Evolutionary conservation across 805 yeast species (phyloP).

Genomic region (Saccharomyces paradoxus): DNA sequence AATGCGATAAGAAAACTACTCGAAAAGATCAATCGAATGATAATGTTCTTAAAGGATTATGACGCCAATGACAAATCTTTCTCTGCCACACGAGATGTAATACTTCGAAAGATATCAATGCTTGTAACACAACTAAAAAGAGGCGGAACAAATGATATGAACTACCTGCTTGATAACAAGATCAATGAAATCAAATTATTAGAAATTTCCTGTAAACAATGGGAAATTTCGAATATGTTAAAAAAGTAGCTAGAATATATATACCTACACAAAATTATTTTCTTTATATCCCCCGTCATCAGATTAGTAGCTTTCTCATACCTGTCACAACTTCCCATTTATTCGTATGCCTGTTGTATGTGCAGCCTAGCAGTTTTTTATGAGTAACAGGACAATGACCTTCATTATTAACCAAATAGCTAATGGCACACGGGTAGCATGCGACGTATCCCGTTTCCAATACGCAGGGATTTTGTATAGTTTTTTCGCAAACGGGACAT

Average conservation of each 20-base stretch:
- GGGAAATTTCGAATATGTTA: conserved; percentile 17
- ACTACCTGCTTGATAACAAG: conserved; percentile 16
- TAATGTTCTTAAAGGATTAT: conserved; percentile 12
- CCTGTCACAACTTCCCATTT: conserved; percentile 75
- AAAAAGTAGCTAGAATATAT: background rate
- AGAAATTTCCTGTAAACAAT: conserved; percentile 22
- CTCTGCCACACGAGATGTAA: conserved; percentile 6
- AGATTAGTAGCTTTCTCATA: conserved; percentile 64
- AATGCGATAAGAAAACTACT: conserved; percentile 7
- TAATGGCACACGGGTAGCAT: conserved; percentile 79
- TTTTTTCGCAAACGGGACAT: conserved; percentile 66
- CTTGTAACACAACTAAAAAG: conserved; percentile 16
- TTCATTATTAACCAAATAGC: conserved; percentile 44
- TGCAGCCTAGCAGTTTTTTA: conserved; percentile 60
- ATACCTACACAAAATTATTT: background rate
- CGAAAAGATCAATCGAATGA: conserved; percentile 12
- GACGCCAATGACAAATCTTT: background rate
- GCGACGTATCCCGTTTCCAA: conserved; percentile 88
- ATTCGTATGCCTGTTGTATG: conserved; percentile 46
- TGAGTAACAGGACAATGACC: conserved; percentile 78
- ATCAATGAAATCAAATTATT: conserved; percentile 22
- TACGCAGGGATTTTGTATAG: conserved; percentile 69
- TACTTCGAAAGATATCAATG: conserved; percentile 16
- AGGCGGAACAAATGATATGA: conserved; percentile 19
- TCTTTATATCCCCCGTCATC: conserved; percentile 3